Conservation (phyloP, 345 rosid genomes). For the Aurinia saxatilis region DNA sequence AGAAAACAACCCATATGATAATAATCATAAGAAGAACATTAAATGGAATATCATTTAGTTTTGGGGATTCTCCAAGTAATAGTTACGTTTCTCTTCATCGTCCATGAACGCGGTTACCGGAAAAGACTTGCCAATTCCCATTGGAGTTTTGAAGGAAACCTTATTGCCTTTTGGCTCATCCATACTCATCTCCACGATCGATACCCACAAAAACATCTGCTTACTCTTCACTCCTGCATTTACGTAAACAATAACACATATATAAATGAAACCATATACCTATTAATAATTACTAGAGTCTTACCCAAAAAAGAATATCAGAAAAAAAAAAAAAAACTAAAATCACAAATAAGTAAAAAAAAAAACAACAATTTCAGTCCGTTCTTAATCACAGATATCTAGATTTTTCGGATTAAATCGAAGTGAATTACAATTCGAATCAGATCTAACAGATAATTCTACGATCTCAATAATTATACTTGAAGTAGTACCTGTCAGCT, state of each 20-base stretch:
- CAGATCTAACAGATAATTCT: no score
- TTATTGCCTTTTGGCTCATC: slow-evolving; percentile 45
- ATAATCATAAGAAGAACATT: neutral
- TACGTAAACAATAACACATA: neutral
- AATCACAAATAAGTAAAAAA: no score
- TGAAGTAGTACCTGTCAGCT: slow-evolving; percentile 52
- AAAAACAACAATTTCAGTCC: no score
- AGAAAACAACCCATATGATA: neutral
- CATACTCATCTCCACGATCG: slow-evolving; percentile 71
- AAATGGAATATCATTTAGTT: neutral
- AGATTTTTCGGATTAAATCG: no score
- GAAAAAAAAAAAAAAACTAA: no score
- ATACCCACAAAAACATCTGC: slow-evolving; percentile 85
- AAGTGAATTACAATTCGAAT: no score
- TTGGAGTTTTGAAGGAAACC: slow-evolving; percentile 71
- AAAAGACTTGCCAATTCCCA: slow-evolving; percentile 85
- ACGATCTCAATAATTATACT: neutral
- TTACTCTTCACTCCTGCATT: slow-evolving; percentile 54
- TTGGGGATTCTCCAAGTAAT: slow-evolving; percentile 31
- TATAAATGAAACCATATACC: neutral
- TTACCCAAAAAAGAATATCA: no score
- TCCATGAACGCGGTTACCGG: slow-evolving; percentile 62
- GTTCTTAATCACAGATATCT: no score
- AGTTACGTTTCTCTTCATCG: slow-evolving; percentile 65
- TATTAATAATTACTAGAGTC: neutral